Evolutionary conservation across 1,284 basidiomycete species (phyloP).

Genomic region (Jaminaea rosea): DNA sequence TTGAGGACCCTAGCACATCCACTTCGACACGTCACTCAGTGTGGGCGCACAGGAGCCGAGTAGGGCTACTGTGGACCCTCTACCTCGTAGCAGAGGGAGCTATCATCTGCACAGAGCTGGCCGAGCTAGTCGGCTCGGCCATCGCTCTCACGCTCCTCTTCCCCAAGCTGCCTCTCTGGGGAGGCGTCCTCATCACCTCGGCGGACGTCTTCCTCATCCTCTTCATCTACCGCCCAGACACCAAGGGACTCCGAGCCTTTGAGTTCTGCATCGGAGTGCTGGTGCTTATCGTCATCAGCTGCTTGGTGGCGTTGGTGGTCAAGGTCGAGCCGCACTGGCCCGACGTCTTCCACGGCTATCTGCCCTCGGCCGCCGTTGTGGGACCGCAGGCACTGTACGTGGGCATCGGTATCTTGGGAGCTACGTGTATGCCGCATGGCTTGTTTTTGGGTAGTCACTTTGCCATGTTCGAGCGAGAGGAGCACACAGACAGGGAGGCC

Average conservation of each 20-base stretch:
- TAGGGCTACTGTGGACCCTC: constrained; percentile 48
- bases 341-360: constrained; percentile 69
- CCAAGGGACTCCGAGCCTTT: constrained; percentile 49
- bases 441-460: constrained; percentile 74
- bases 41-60: not conserved
- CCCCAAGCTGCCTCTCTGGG: constrained; percentile 56
- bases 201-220: constrained; percentile 70
- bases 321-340: constrained; percentile 68
- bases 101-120: constrained; percentile 56
- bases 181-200: constrained; percentile 63
- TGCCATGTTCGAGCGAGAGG: constrained; percentile 28
- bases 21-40: not conserved
- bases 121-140: constrained; percentile 65
- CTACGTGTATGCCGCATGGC: constrained; percentile 71
- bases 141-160: constrained; percentile 73
- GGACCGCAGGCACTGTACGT: constrained; percentile 61
- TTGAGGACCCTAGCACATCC: too few species aligned
- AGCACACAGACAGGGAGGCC: not conserved
- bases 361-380: constrained; percentile 63
- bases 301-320: constrained; percentile 71
- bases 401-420: constrained; percentile 56
- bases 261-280: constrained; percentile 63
- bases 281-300: constrained; percentile 51
- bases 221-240: constrained; percentile 47
- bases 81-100: constrained; percentile 63